These are phyloP conservation scores for Zarea fungicola DNA, from an alignment of 2,329 filamentous ascomycete species.

Conservation along the genomic window DNA sequence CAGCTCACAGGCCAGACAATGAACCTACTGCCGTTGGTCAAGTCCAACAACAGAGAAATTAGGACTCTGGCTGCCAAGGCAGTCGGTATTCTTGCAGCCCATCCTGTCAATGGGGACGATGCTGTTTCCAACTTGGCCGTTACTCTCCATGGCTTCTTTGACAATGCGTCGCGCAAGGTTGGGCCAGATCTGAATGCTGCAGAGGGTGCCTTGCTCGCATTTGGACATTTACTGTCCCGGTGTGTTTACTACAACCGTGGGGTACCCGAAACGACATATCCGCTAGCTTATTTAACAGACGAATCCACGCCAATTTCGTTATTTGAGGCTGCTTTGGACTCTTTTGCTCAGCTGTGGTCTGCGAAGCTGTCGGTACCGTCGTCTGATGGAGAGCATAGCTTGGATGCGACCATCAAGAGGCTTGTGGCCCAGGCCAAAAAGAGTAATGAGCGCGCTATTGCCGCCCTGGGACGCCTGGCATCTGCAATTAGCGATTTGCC, in stretches of 20 bases:
- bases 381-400: conserved; percentile 23
- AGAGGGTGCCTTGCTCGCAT: conserved; percentile 43
- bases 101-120: conserved; percentile 42
- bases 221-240: conserved; percentile 40
- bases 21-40: conserved; percentile 55
- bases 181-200: conserved; percentile 40
- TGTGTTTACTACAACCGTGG: conserved; percentile 36
- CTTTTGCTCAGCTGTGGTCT: conserved; percentile 43
- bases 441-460: conserved; percentile 75
- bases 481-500: conserved; percentile 13
- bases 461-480: conserved; percentile 72
- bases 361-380: conserved; percentile 36
- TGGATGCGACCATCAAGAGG: conserved; percentile 51
- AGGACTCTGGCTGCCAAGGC: conserved; percentile 63
- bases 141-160: conserved; percentile 39
- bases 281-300: conserved; percentile 27
- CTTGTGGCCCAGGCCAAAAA: conserved; percentile 67
- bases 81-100: conserved; percentile 71
- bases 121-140: conserved; percentile 21
- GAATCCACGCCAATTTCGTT: conserved; percentile 29
- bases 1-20: conserved; percentile 43
- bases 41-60: conserved; percentile 66
- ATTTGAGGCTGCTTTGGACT: conserved; percentile 40
- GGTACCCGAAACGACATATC: conserved; percentile 24
- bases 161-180: conserved; percentile 35